A percentile compares a stretch with the other conserved stretches of the same genome.
Evolutionary conservation across 139 green algal genomes (phyloP).

Genomic region (Micractinium sp.): DNA sequence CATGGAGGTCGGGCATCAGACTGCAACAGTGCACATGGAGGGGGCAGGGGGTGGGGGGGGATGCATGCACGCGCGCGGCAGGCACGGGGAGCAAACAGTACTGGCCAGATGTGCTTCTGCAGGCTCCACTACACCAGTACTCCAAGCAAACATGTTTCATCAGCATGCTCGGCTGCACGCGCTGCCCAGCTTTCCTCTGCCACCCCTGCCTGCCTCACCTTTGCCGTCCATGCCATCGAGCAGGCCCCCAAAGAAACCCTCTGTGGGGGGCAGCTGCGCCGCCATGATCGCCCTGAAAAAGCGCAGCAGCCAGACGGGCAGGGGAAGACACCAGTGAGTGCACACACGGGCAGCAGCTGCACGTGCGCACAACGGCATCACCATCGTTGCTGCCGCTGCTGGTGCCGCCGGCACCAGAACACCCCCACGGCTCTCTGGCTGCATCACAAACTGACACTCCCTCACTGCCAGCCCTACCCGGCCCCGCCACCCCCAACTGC

Average conservation of each 20-base stretch:
- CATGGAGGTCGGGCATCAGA: neutral
- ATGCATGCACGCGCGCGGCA: too few relatives aligned
- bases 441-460: neutral
- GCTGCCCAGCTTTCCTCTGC: too few relatives aligned
- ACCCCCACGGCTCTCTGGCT: too few relatives aligned
- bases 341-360: neutral
- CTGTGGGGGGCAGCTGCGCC: constrained; percentile 67
- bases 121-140: neutral
- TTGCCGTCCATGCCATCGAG: constrained; percentile 81
- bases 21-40: neutral
- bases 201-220: neutral
- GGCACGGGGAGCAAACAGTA: too few relatives aligned
- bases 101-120: neutral
- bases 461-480: too few relatives aligned
- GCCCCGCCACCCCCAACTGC: too few relatives aligned
- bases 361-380: neutral
- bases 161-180: neutral
- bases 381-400: neutral
- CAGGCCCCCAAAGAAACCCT: constrained; percentile 69
- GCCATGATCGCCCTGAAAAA: constrained; percentile 50
- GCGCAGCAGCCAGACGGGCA: neutral
- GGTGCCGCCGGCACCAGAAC: too few relatives aligned
- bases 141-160: neutral
- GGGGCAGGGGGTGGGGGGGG: too few relatives aligned
- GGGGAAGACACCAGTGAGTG: neutral